Base-by-base conservation (phyloP, 78 protist species). In the Protostelium mycophagum region DNA sequence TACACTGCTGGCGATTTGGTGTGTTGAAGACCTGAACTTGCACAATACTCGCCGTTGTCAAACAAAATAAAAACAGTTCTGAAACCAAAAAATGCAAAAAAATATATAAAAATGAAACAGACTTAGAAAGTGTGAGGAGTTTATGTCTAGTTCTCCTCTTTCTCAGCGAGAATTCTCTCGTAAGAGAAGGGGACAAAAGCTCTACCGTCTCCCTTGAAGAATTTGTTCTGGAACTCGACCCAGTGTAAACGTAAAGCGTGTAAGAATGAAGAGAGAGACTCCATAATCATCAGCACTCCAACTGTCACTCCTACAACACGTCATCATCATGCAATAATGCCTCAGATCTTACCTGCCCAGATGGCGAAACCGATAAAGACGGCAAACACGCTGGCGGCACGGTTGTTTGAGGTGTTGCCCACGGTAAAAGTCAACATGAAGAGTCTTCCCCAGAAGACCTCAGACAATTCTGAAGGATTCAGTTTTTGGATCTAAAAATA, bases 211-310 rank as follows among this genome's bases (percentile, higher is more conserved):
- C 73, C 73, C 73, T 51, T 51, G 73, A 51, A 97, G 90, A 98
- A 98, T 96, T 99, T 99, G 94, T 92, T 97, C 93, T 97, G 97
- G 93, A 98, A 98, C 90, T 99, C 99, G 84, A 98, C 99, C 98
- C 98, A 99, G 91, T 99, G 99, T 34, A 99, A 95, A 84, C 99
- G 97, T 28, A 99, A 97, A 0, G 99, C 99, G 91, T 99, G 99
- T 84, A 99, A 94, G 96, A 99, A 99, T 83, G 99, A 99, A 10
- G 99, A 98, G 83, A 99, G 95, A 86, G 98, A 89, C 90, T 99
- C 99, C 99, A 99, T 99, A 73, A 89, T 37, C 63, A 98, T 51
- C n/a, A 99, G 96, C 34, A 99, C 99, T 0, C 91, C 98, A 35
- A 99, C 0, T n/a, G 99, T 97, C 38, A 96, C 95, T 34, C 89